Conservation (phyloP, 1,284 basidiomycete species). For the Erythrobasidium hasegawianum region DNA sequence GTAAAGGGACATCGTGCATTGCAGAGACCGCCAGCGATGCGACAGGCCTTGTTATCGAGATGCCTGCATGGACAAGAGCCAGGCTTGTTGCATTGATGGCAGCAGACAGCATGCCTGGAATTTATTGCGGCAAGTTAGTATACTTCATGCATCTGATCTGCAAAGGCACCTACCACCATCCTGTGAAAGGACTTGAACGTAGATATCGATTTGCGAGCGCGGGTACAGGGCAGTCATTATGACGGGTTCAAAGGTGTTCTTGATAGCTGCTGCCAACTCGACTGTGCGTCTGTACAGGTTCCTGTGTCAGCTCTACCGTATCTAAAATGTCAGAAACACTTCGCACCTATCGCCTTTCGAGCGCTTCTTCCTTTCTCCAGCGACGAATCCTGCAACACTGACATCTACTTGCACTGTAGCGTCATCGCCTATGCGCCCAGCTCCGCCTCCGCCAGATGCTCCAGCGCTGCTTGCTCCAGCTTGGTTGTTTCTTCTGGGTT, state of each 20-base stretch:
- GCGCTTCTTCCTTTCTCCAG: slow-evolving; percentile 69
- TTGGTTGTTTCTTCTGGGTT: slow-evolving; percentile 70
- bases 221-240: slow-evolving; percentile 87
- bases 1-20: slow-evolving; percentile 49
- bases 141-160: too few relatives aligned
- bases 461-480: slow-evolving; percentile 56
- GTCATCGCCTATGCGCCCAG: slow-evolving; percentile 54
- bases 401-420: slow-evolving; percentile 76
- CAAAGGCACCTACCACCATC: slow-evolving; percentile 62
- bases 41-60: slow-evolving; percentile 85
- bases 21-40: slow-evolving; percentile 75
- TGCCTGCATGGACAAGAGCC: slow-evolving; percentile 82
- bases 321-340: slow-evolving; percentile 3
- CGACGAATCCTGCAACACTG: slow-evolving; percentile 77
- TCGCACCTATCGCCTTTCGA: slow-evolving; percentile 81
- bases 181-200: slow-evolving; percentile 84
- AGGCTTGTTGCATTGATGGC: slow-evolving; percentile 93
- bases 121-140: not conserved
- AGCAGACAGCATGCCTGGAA: slow-evolving; percentile 79
- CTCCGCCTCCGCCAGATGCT: slow-evolving; percentile 13
- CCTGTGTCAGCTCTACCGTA: slow-evolving; percentile 32
- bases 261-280: slow-evolving; percentile 80
- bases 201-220: slow-evolving; percentile 88
- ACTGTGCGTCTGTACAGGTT: slow-evolving; percentile 76
- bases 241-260: slow-evolving; percentile 92